Percentiles rank a stretch among this genome's conserved stretches.
phyloP scores from a whole-genome alignment of 805 yeast genomes.

The Wickerhamomyces mucosus region DNA sequence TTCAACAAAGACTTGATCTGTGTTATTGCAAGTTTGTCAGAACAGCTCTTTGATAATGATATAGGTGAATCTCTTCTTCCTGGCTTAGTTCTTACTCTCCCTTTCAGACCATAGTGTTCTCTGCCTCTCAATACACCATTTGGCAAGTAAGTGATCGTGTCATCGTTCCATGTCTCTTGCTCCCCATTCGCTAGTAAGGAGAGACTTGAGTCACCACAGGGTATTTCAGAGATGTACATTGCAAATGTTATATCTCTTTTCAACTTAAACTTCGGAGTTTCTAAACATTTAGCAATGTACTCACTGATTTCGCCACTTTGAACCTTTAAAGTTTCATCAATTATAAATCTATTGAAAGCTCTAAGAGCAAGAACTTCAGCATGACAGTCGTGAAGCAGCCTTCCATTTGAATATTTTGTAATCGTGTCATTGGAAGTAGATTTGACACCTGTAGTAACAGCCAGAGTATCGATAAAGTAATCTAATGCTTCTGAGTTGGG shows the following conservation, averaged over 20 bases:
- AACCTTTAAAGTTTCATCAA: slow-evolving; percentile 10
- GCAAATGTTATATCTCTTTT: slow-evolving; percentile 36
- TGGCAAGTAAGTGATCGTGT: slow-evolving; percentile 6
- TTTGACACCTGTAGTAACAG: slow-evolving; percentile 78
- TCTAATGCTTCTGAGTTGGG: slow-evolving; percentile 1
- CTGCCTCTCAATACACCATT: slow-evolving; percentile 48
- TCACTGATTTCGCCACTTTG: slow-evolving; percentile 6
- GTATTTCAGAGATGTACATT: slow-evolving; percentile 63
- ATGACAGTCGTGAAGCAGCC: slow-evolving; percentile 76
- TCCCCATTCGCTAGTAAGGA: slow-evolving; percentile 25
- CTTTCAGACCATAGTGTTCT: slow-evolving; percentile 41
- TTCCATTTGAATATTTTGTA: slow-evolving; percentile 38
- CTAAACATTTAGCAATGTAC: slow-evolving; percentile 2
- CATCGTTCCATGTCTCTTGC: slow-evolving; percentile 5
- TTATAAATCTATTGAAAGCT: slow-evolving; percentile 41
- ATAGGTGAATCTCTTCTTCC: slow-evolving; percentile 74
- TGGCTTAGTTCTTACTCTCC: slow-evolving; percentile 83
- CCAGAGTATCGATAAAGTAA: slow-evolving; percentile 26
- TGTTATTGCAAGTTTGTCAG: slow-evolving; percentile 66
- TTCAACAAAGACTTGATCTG: slow-evolving; percentile 52
- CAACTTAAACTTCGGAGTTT: slow-evolving; percentile 20
- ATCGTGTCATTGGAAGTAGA: slow-evolving; percentile 49
- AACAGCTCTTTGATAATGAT: slow-evolving; percentile 76
- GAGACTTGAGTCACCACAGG: slow-evolving; percentile 90
- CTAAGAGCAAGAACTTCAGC: slow-evolving; percentile 78